A percentile compares a stretch with the other conserved stretches of the same genome.
phyloP scores from a whole-genome alignment of 1,139 yeast genomes.

The Pichia sp. region DNA sequence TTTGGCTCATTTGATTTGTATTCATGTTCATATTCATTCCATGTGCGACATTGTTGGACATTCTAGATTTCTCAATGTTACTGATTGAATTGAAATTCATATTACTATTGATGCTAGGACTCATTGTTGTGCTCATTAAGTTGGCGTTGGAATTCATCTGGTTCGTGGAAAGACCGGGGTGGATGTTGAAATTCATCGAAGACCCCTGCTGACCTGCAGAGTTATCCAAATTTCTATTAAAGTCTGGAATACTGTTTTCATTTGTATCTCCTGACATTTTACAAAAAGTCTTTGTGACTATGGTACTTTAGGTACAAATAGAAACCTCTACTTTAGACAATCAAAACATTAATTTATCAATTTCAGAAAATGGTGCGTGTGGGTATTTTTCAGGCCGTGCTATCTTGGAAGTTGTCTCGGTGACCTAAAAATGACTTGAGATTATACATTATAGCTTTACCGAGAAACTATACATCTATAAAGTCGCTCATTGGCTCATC shows the following conservation, averaged over 20 bases:
- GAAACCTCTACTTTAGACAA: too few relatives aligned
- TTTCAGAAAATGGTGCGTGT: too few relatives aligned
- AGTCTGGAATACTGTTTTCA: constrained; percentile 22
- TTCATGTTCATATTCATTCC: background rate
- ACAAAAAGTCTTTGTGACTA: too few relatives aligned
- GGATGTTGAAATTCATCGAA: background rate
- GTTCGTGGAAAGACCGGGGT: background rate
- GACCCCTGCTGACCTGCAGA: background rate
- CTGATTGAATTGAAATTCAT: constrained; percentile 8
- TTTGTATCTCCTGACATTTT: constrained; percentile 33
- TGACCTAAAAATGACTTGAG: too few relatives aligned
- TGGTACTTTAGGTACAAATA: too few relatives aligned
- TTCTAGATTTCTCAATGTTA: constrained; percentile 14
- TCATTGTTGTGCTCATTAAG: background rate
- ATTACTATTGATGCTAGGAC: background rate
- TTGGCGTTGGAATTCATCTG: background rate
- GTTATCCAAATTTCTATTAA: background rate
- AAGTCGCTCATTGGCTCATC: too few relatives aligned
- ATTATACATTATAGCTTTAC: too few relatives aligned
- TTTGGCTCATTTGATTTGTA: background rate
- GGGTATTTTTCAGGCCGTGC: too few relatives aligned
- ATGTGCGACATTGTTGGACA: background rate
- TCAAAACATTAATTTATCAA: too few relatives aligned
- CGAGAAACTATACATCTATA: too few relatives aligned
- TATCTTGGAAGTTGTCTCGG: too few relatives aligned